Evolutionary conservation across 1,284 basidiomycete species (phyloP), one percentile per base, ranked within the genome.

Genomic region (Singerocomus rubriflavus): DNA sequence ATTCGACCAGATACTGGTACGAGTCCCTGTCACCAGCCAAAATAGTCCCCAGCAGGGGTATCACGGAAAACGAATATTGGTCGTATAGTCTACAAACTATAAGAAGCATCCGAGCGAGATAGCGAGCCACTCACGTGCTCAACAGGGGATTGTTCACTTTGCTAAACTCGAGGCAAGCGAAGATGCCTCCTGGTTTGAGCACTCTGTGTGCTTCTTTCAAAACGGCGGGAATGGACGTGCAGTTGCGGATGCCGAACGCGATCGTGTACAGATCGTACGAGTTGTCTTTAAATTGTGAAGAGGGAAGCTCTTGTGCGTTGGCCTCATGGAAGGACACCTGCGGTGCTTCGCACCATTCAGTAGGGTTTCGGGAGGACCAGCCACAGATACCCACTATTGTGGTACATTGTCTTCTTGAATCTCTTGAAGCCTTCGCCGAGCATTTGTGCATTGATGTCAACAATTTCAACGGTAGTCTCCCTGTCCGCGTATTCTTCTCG

Each of bases 1-100:
- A 98, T 72, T 99, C 97, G 46, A 99, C 92, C 38, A 99, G 81
- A 70, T 99, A 99, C 71, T 97, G 93, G 71, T 99, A 99, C 16
- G 94, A 97, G 30, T 85, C 89, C 33, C 95, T 82, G 70, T 99
- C 96, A 4, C 91, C 91, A 8, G 95, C 92, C n/a, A 99, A 78
- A 61, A 99, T 88, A 46, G 94, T 95, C 25, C 97, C 97, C 37
- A 99, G 72, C 17, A 97, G 78, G 5, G 97, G 97, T 63, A 99
- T 95, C 52, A 98, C 81, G 6, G 90, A 86, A 81, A 99, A 99
- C 11, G 96, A 98, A 71, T 98, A 99, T 60, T 93, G 87, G 60
- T 94, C 89, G 72, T 99, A 99, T 4, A 91, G 57, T 56, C 95
- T 98, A 66, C 13, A 11, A 40, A 54, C 32, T 5, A 41, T 68